A percentile compares a stretch with the other conserved stretches of the same genome.
Evolutionary conservation across 768 basidiomycete genomes (phyloP).

Genomic region (Lactarius vividus): DNA sequence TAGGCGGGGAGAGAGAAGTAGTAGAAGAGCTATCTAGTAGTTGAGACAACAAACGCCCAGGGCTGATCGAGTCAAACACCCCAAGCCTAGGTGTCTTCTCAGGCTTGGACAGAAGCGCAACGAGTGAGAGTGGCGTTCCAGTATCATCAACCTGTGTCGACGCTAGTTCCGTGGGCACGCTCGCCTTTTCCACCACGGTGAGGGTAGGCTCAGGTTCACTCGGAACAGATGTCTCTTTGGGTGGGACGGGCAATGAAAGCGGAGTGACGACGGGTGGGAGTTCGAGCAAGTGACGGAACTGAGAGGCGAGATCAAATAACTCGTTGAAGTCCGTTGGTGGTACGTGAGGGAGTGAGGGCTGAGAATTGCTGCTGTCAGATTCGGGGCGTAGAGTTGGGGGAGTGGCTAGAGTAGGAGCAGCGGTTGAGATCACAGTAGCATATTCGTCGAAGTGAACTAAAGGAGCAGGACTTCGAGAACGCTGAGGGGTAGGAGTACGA

Average conservation of each 20-base stretch:
- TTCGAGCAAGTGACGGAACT: slow-evolving; percentile 29
- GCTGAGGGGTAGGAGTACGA: slow-evolving; percentile 16
- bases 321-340: slow-evolving; percentile 27
- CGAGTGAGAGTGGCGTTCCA: slow-evolving; percentile 15
- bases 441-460: slow-evolving; percentile 10
- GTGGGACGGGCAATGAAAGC: slow-evolving; percentile 1
- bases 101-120: slow-evolving; percentile 22
- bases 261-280: slow-evolving; percentile 22
- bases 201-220: slow-evolving; percentile 5
- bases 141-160: slow-evolving; percentile 18
- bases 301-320: slow-evolving; percentile 27
- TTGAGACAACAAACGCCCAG: slow-evolving; percentile 22
- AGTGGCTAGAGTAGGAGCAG: background rate
- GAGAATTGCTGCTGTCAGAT: slow-evolving; percentile 4
- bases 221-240: background rate
- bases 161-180: slow-evolving; percentile 21
- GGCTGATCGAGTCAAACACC: slow-evolving; percentile 17
- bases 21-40: slow-evolving; percentile 20
- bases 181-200: background rate
- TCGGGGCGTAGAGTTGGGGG: background rate
- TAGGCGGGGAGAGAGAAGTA: slow-evolving; percentile 10
- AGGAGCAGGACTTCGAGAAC: slow-evolving; percentile 15
- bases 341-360: slow-evolving; percentile 25
- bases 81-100: slow-evolving; percentile 16
- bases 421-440: background rate